These are phyloP conservation scores for Kalmusia sp. DNA, from an alignment of 2,329 filamentous ascomycete species.

Conservation along the genomic window DNA sequence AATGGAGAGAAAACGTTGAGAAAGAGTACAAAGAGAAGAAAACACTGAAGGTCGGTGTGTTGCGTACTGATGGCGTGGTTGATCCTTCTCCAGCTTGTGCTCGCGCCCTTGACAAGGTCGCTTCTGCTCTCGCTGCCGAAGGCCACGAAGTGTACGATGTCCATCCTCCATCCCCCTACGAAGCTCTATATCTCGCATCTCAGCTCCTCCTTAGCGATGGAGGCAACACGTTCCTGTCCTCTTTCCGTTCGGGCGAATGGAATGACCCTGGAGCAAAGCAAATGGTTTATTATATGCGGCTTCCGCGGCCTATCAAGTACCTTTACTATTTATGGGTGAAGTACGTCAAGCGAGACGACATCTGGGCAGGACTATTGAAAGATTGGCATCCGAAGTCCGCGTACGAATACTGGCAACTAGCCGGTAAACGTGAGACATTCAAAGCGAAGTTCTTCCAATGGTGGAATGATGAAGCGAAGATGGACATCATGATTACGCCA, in stretches of 20 bases:
- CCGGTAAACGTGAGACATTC: conserved; percentile 77
- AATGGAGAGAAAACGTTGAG: conserved; percentile 72
- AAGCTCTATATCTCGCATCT: conserved; percentile 77
- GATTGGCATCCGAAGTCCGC: conserved; percentile 77
- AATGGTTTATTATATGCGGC: conserved; percentile 74
- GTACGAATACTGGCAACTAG: conserved; percentile 82
- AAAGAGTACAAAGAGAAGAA: conserved; percentile 67
- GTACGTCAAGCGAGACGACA: conserved; percentile 75
- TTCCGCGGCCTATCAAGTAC: conserved; percentile 78
- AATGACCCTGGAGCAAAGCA: conserved; percentile 80
- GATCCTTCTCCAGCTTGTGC: conserved; percentile 85
- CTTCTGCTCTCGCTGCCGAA: conserved; percentile 69
- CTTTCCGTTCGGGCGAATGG: conserved; percentile 78
- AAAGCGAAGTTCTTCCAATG: conserved; percentile 81
- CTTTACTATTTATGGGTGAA: conserved; percentile 91
- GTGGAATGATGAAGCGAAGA: conserved; percentile 72
- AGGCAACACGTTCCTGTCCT: conserved; percentile 77
- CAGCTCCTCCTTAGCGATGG: conserved; percentile 86
- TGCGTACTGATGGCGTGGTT: conserved; percentile 82
- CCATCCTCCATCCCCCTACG: conserved; percentile 72
- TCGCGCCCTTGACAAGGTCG: conserved; percentile 75
- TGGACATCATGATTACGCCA: conserved; percentile 83
- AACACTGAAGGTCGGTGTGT: conserved; percentile 74
- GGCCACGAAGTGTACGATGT: conserved; percentile 78
- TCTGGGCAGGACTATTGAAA: conserved; percentile 80